Base-by-base conservation (phyloP, 371 early-diverging fungal genomes). In the Sporodiniella umbellata region DNA sequence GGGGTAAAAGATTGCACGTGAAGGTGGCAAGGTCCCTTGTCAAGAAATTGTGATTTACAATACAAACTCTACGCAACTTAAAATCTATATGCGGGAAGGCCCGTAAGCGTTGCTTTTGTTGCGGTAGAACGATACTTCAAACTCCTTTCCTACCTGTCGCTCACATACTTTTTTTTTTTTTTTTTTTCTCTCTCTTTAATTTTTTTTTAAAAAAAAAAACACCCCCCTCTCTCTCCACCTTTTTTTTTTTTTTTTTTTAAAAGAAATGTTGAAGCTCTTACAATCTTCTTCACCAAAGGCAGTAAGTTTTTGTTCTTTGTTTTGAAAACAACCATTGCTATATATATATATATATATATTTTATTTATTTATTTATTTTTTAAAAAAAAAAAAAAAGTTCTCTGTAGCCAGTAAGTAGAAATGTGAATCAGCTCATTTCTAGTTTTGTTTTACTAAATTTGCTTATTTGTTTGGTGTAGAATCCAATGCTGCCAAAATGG, bases 211-310 rank as follows among this genome's bases (percentile, higher is more conserved):
- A 33, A 21, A 58, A 42, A 23, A 50, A 33, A 39, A 46, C 56
- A 51, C 56, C 63, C 58, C 48, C 48, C 54, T 42, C 56, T 57
- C 45, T 39, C 49, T 45, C 44, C 35, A 35, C 39, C 35, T 50
- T 45, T 30, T 37, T 30, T 43, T 33, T 18, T 8, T 10, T 7
- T 21, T 30, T 43, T 33, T 18, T 8, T 10, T 7, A n/a, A 33
- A 38, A 39, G 39, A 45, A 15, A 64, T 64, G 64, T 58, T 64
- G 64, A 64, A 58, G 53, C 52, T 64, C 21, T 53, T 64, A 42
- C 58, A 64, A 48, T 58, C 58, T 51, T 52, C 63, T 48, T 62
- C 57, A 45, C 47, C 62, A 21, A 58, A 53, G 44, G 45, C 48
- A 43, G 63, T 63, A 63, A 58, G 53, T 54, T 14, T 45, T 10